These are phyloP conservation scores for Sedum album DNA, from an alignment of 164 flowering plant species.

Conservation along the genomic window DNA sequence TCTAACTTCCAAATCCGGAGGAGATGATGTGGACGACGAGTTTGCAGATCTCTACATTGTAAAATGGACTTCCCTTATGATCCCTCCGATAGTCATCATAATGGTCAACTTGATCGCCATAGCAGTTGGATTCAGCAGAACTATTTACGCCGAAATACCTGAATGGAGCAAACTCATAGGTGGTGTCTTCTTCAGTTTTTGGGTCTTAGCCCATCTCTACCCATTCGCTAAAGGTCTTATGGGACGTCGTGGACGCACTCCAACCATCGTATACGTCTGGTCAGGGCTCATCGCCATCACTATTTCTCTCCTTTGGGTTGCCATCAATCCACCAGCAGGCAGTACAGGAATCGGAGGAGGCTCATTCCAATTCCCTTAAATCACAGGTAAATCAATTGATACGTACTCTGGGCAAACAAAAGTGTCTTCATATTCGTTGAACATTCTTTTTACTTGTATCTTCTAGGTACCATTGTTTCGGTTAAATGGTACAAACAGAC, in stretches of 20 bases:
- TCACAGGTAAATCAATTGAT: neutral
- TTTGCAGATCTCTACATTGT: constrained; percentile 55
- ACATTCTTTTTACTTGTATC: constrained; percentile 2
- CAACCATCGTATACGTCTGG: constrained; percentile 65
- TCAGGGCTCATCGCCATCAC: constrained; percentile 60
- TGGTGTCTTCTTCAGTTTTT: constrained; percentile 64
- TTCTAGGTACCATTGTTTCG: neutral
- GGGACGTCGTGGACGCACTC: constrained; percentile 62
- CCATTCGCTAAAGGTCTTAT: constrained; percentile 69
- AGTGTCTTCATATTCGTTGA: neutral
- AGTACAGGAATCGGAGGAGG: constrained; percentile 34
- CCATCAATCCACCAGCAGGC: constrained; percentile 43
- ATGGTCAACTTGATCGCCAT: constrained; percentile 55
- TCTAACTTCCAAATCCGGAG: constrained; percentile 53
- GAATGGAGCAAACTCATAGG: constrained; percentile 56
- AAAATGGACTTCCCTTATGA: constrained; percentile 65
- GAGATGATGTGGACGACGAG: constrained; percentile 52
- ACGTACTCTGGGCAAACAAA: neutral
- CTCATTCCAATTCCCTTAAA: constrained; percentile 47
- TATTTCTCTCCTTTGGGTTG: constrained; percentile 60
- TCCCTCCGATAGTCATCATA: constrained; percentile 54
- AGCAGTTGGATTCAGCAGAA: constrained; percentile 46
- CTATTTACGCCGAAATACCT: constrained; percentile 45
- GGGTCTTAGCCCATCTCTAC: constrained; percentile 67
- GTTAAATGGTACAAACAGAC: neutral